Evolutionary conservation across 208 protist genomes (phyloP), one percentile per base, ranked within the genome.

Genomic region (Leishmania braziliensis): DNA sequence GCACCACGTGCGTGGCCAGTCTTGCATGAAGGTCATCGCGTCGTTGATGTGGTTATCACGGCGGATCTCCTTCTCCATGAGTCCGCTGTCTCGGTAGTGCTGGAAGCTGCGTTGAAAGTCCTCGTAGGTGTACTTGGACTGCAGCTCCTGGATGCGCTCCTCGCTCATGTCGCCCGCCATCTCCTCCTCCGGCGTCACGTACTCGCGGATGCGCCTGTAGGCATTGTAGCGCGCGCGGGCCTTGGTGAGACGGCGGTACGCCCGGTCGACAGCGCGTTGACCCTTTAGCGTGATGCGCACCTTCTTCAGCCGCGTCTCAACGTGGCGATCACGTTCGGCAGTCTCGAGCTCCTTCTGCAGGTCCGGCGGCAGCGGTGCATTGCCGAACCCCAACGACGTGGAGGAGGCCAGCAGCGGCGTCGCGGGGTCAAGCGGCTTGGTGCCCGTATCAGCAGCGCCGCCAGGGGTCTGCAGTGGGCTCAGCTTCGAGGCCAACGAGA

Each of bases 1-100:
- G 56, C 85, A 89, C 92, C 93, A 97, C 69, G 79, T 88, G 72
- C 89, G 87, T 29, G 84, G 81, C 92, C 90, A 95, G 75, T 86
- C 88, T n/a, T 93, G 87, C 77, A 94, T 81, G 80, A 91, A 90
- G 50, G 86, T 78, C 68, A 93, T 83, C 26, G 81, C 89, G 33
- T 95, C 92, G 75, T 91, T 86, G 60, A 95, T 58, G 90, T 95
- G 90, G 62, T 89, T 74, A 50, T 92, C 89, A 46, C 81, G 87
- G 12, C 88, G 91, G 18, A 95, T 80, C 75, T 92, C 90, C 5
- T 80, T 39, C 86, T 96, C 93, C 84, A 95, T 86, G 70, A 78
- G 78, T 20, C 91, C 93, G 75, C 91, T 92, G 70, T 86, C 89
- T 0, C 89, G 83, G 83, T 95, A 95, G 62, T 81, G 70, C 77